Base-by-base conservation (phyloP, 257 asterid species). In the Ajuga chamaepitys region DNA sequence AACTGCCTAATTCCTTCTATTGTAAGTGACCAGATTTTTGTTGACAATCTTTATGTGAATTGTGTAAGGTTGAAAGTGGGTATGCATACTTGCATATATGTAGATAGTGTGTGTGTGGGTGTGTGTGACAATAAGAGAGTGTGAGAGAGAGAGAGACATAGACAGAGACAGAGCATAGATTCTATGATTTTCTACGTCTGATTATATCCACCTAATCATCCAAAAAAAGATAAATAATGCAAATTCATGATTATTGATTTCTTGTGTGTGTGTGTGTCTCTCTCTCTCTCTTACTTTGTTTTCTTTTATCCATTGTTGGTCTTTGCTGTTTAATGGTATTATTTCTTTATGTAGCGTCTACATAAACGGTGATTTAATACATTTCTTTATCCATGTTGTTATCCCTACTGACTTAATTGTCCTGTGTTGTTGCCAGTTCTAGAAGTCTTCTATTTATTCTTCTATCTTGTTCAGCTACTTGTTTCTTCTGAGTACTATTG, bases 361-460 rank as follows among this genome's bases (percentile, higher is more conserved):
- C 57, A 28, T 52, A 12, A 37, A 52, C 14, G 22, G 70, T 26
- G 51, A 10, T 56, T 57, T 24, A 25, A 42, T 20, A 55, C 46
- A 62, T 28, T 53, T 58, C 20, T 17, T 30, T 34, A 55, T 46
- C 40, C 24, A 67, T n/a, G 14, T 9, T 24, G 14, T 16, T 40
- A 21, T 61, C 41, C 58, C 21, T 21, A 38, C 61, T 10, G 45
- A 51, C 59, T 63, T 42, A 40, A 54, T 42, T 47, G 60, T 22
- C 48, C 5, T 20, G 0, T 42, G 57, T 17, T 50, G 50, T 38
- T 68, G 50, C 59, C 17, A 24, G 38, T 44, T 55, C 44, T 64
- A 28, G 66, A 41, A 66, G 59, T 61, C n/a, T 40, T 66, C 24
- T 61, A 32, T 41, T 66, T 45, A 54, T 70, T 28, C 20, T 34